phyloP scores from a whole-genome alignment of 805 yeast species.

The Saccharomycopsis fibuligera region DNA sequence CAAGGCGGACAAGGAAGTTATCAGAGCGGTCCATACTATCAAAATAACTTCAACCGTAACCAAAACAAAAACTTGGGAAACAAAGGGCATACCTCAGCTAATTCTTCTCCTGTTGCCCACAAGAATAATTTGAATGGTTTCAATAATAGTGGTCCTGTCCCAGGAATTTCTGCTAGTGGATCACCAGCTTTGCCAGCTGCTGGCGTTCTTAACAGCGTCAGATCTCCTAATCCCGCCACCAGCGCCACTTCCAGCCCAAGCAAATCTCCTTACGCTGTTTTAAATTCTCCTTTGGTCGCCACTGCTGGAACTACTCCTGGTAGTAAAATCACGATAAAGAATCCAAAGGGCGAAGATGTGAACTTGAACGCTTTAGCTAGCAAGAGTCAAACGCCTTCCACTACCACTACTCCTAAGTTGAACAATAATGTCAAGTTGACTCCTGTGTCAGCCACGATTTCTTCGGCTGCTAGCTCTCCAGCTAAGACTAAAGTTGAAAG shows the following conservation, averaged over 20 bases:
- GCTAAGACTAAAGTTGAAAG: not conserved
- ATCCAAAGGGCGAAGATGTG: slow-evolving; percentile 11
- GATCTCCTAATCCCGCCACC: not conserved
- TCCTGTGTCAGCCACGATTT: slow-evolving; percentile 20
- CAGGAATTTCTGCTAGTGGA: not conserved
- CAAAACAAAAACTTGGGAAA: not conserved
- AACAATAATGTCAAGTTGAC: slow-evolving; percentile 5
- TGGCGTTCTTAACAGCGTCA: not conserved
- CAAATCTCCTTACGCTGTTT: not conserved
- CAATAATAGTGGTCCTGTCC: not conserved
- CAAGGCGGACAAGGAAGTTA: not conserved
- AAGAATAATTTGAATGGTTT: slow-evolving; percentile 3
- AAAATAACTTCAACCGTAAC: not conserved
- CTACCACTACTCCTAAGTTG: slow-evolving; percentile 3
- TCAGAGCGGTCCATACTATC: not conserved
- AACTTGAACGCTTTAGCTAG: slow-evolving; percentile 7
- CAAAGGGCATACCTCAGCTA: not conserved
- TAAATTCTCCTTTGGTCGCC: not conserved
- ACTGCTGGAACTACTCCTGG: not conserved
- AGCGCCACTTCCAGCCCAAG: not conserved
- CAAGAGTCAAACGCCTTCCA: slow-evolving; percentile 1
- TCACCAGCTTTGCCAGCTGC: slow-evolving; percentile 4
- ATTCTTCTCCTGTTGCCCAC: slow-evolving; percentile 3
- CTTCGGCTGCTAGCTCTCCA: slow-evolving; percentile 4
- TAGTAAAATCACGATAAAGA: slow-evolving; percentile 10